Evolutionary conservation across 164 flowering plant species (phyloP).

Genomic region (Echeveria elegans): DNA sequence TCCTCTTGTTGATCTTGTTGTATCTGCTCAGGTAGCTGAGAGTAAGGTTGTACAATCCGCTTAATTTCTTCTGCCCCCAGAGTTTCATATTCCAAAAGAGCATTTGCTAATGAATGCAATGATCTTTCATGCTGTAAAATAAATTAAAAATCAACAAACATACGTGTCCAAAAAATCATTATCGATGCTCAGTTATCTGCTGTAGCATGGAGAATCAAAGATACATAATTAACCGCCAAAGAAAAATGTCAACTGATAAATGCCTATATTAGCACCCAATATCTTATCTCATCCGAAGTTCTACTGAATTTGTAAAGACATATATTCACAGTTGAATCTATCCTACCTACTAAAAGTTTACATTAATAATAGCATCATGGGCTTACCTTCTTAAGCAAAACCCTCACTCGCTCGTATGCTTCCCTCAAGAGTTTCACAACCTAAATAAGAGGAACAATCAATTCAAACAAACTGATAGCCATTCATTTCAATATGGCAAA

Average conservation of each 20-base stretch:
- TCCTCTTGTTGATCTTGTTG: conserved; percentile 39
- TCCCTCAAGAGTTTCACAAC: conserved; percentile 88
- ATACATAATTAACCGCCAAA: too few species aligned
- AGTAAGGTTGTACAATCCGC: conserved; percentile 59
- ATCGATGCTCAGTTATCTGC: neutral
- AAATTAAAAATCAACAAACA: neutral
- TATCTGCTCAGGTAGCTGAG: conserved; percentile 28
- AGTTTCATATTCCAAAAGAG: conserved; percentile 86
- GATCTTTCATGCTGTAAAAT: conserved; percentile 82
- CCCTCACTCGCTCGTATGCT: conserved; percentile 93
- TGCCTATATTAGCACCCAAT: too few species aligned
- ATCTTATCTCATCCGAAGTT: too few species aligned
- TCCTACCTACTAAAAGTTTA: too few species aligned
- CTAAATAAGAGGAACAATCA: conserved; percentile 23
- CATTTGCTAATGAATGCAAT: conserved; percentile 79
- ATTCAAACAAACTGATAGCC: neutral
- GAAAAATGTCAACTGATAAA: too few species aligned
- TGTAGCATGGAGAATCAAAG: neutral
- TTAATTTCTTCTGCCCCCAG: conserved; percentile 72
- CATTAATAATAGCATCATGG: neutral
- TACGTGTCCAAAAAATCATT: neutral
- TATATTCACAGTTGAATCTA: too few species aligned
- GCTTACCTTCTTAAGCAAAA: conserved; percentile 74
- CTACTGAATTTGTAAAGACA: too few species aligned
- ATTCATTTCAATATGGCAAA: neutral